Evolutionary conservation across 331 rosid genomes (phyloP).

Genomic region (Acacia pycnantha): DNA sequence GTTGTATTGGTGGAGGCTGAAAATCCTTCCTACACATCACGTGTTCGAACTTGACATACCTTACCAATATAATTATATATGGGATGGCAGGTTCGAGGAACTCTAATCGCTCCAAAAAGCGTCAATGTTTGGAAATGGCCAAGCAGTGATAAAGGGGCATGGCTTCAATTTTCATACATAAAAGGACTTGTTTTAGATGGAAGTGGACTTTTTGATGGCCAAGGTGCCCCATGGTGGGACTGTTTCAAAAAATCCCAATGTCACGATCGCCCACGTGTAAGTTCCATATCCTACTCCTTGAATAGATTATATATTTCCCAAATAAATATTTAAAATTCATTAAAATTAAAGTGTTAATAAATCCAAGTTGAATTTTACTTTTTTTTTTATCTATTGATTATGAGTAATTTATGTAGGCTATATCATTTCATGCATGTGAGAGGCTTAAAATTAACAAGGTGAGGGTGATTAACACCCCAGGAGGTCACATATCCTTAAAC

Average conservation of each 20-base stretch:
- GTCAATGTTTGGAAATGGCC: slow-evolving; percentile 32
- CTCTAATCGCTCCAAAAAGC: slow-evolving; percentile 38
- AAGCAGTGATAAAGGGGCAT: neutral
- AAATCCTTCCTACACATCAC: no score
- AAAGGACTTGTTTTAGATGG: slow-evolving; percentile 43
- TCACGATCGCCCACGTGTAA: slow-evolving; percentile 17
- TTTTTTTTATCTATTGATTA: neutral
- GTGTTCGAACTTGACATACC: no score
- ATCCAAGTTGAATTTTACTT: neutral
- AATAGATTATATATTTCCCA: no score
- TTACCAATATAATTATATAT: neutral
- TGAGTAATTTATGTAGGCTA: neutral
- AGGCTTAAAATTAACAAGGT: neutral
- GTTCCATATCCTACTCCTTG: neutral
- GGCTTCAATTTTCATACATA: slow-evolving; percentile 37
- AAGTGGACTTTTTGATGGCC: slow-evolving; percentile 49
- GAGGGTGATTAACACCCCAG: neutral
- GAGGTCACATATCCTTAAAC: slow-evolving; percentile 12
- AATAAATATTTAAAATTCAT: neutral
- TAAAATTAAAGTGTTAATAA: neutral
- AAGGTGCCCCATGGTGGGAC: slow-evolving; percentile 63
- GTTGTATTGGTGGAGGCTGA: no score
- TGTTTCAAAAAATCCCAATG: neutral
- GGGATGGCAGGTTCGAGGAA: slow-evolving; percentile 45
- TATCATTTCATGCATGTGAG: neutral